Base-by-base conservation (phyloP, 352 stramenopile species). In the Globisporangium perplexum region DNA sequence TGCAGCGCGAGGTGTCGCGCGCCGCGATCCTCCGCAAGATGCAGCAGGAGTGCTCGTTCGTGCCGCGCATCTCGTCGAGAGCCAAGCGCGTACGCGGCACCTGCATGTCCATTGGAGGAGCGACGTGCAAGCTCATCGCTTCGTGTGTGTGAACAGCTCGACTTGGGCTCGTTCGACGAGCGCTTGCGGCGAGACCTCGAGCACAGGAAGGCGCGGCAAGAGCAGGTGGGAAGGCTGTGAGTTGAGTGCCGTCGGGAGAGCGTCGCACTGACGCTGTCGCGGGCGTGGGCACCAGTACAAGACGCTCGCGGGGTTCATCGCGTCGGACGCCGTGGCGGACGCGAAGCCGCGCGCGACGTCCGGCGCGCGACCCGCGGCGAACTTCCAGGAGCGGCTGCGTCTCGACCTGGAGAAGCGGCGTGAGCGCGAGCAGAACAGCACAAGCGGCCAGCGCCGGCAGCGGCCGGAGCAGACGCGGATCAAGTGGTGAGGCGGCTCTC, bases 81-180 rank as follows among this genome's bases (percentile, higher is more conserved):
- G 70, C 74, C n/a, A 36, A 61, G 15, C 55, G 63, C 51, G 66
- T 78, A 42, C 12, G 24, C 20, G 23, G 43, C 41, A 1, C 10
- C 3, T 54, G 20, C n/a, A n/a, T n/a, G n/a, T n/a, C n/a, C n/a
- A n/a, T n/a, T n/a, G n/a, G n/a, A n/a, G n/a, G n/a, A n/a, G n/a
- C n/a, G n/a, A n/a, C n/a, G n/a, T n/a, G n/a, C n/a, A n/a, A n/a
- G 20, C 15, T 30, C 18, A 26, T 30, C 22, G 42, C 31, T 1
- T 28, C 41, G 14, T 55, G 14, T 41, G 7, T 23, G 36, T 22
- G 31, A 50, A 23, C 41, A 78, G 64, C 52, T 83, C 28, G 47
- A 69, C 10, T 59, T 88, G 17, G 69, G 62, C 1, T 65, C 72
- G 43, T 90, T 90, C 57, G 71, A 88, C 39, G 77, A 86, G 14